Evolutionary conservation across 1,284 basidiomycete genomes (phyloP), one percentile per base, ranked within the genome.

Genomic region (Moesziomyces sp.): DNA sequence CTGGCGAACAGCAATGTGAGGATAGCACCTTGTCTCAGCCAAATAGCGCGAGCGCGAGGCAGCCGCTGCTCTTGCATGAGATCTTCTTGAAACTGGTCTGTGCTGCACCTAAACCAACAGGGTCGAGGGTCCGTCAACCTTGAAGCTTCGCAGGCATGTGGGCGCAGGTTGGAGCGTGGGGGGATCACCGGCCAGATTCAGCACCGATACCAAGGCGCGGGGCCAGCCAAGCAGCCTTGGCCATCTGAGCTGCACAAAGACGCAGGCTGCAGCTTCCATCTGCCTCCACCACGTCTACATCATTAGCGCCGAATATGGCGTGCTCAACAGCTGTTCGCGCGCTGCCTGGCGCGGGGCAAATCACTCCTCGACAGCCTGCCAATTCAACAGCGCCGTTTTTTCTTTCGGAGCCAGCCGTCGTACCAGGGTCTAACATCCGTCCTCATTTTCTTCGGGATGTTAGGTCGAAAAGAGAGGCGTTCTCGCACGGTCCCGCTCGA

Each of bases 1-100:
- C 44, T 58, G 42, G 11, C 4, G 38, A 16, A 18, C 38, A 18
- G 26, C 38, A 4, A 18, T 8, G 38, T 2, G 11, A 21, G 43
- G 30, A 57, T 38, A 42, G 24, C 19, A 47, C 47, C 55, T 57
- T 57, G 47, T 42, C 38, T 16, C 33, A 28, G 50, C n/a, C 30
- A 24, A 54, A 44, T 48, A 61, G 66, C 66, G 59, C 66, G 54
- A 68, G 59, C 66, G 59, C 66, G 54, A 68, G 59, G 28, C 38
- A 55, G 52, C 52, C 56, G 65, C 30, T 49, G 21, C 30, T 8
- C 16, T 26, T 2, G 14, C 26, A 18, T 40, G 5, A 45, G 30
- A 52, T 69, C 66, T 69, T 69, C 66, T 62, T 28, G 53, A 53
- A 63, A 63, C 18, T 69, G 66, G 66, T 62, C 66, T 69, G 66